Percentiles rank a stretch among this genome's conserved stretches.
phyloP scores from a whole-genome alignment of 805 yeast genomes.

The Henningerozyma blattae region DNA sequence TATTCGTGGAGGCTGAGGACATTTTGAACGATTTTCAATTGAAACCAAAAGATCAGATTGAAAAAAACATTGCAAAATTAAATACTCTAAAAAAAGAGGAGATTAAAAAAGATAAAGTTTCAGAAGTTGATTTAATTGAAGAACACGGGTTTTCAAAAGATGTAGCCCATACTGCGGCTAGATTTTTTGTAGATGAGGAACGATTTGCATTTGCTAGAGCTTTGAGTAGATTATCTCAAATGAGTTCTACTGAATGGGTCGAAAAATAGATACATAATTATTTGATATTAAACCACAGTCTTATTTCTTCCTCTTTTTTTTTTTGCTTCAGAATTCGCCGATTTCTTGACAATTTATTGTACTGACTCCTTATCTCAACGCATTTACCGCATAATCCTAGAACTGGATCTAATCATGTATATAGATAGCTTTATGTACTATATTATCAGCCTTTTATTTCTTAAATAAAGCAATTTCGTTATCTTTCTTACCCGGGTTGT shows the following conservation, averaged over 20 bases:
- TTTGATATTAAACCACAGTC: no score
- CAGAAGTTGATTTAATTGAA: slow-evolving; percentile 45
- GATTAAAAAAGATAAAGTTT: slow-evolving; percentile 11
- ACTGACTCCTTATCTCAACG: no score
- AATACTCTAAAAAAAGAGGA: slow-evolving; percentile 19
- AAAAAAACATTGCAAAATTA: neutral
- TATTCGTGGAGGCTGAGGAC: slow-evolving; percentile 75
- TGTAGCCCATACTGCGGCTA: slow-evolving; percentile 54
- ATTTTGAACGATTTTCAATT: slow-evolving; percentile 28
- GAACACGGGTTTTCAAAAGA: slow-evolving; percentile 68
- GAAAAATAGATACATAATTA: slow-evolving; percentile 1
- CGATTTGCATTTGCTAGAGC: slow-evolving; percentile 96
- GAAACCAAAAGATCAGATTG: slow-evolving; percentile 5
- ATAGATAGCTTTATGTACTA: no score
- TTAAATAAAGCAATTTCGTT: no score
- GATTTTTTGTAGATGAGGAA: slow-evolving; percentile 90
- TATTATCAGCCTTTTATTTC: no score
- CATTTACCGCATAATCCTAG: no score
- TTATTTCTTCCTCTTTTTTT: no score
- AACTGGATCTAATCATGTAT: no score
- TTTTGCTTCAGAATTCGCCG: no score
- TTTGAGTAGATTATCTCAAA: slow-evolving; percentile 76
- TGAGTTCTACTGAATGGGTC: slow-evolving; percentile 91
- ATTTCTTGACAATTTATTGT: no score
- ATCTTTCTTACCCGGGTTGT: no score